Evolutionary conservation across 257 asterid species (phyloP), one percentile per base, ranked within the genome.

Genomic region (Solanum pennellii): DNA sequence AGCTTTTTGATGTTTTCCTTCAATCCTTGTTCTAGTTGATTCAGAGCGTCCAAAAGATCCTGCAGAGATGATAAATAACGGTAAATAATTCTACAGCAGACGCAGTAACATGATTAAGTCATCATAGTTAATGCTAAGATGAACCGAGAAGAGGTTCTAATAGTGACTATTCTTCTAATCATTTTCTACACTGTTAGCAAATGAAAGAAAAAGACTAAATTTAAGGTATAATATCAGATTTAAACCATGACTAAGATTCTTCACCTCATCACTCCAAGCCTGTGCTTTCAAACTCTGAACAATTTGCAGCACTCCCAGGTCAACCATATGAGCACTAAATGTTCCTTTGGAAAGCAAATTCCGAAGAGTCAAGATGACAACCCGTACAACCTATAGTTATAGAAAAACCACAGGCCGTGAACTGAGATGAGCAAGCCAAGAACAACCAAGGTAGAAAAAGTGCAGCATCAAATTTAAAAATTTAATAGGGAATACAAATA

Each of bases 211-310:
- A 15, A 27, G 68, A 80, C 27, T 16, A 45, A 16, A 47, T 45
- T 29, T 47, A 80, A 80, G 44, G 20, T 47, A 80, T 47, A 47
- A 29, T 10, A 29, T 47, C 44, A 80, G 84, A 16, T 79, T 8
- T 15, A 15, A 45, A 79, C 84, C 84, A 79, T 79, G 52, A 27
- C 14, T 83, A 16, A 68, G 71, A 65, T 75, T 21, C 83, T 92
- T 85, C 88, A 95, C 97, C 99, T 95, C 98, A 27, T 96, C 98
- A 89, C 98, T 96, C 98, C 99, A 96, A 86, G 99, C 98, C 89
- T 95, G 98, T 65, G 96, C 96, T 93, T 96, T 96, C 91, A 95
- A 90, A 88, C 92, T 96, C 93, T 94, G 98, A 91, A 96, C 98
- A 91, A 94, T 87, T 89, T 95, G 98, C 52, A 94, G 97, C 89